A percentile compares a stretch with the other conserved stretches of the same genome.
Conservation (phyloP, 768 basidiomycete genomes). For the Trametes cubensis region DNA sequence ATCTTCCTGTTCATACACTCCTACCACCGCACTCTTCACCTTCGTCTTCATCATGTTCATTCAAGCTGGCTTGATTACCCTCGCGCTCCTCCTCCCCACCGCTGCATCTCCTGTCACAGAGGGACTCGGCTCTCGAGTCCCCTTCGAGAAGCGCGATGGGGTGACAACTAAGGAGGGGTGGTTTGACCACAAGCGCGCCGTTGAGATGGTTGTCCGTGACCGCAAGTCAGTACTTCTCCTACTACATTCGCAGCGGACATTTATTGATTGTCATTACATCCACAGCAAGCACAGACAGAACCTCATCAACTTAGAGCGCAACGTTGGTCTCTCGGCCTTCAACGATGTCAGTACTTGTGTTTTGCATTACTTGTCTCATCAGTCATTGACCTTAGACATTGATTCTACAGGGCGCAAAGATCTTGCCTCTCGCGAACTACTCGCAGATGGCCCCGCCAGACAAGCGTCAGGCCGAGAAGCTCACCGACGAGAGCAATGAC, state of each 20-base stretch:
- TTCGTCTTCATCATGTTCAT: constrained; percentile 6
- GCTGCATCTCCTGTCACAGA: constrained; percentile 17
- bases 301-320: constrained; percentile 20
- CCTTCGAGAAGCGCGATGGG: constrained; percentile 17
- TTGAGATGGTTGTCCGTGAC: constrained; percentile 1
- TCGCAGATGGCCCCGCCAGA: background rate
- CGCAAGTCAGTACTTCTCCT: constrained; percentile 16
- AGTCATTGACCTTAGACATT: background rate
- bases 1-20: background rate
- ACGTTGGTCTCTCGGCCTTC: constrained; percentile 17
- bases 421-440: constrained; percentile 16
- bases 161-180: constrained; percentile 22
- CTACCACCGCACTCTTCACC: background rate
- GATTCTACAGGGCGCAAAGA: constrained; percentile 18
- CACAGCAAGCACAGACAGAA: constrained; percentile 27
- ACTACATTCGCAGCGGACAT: background rate
- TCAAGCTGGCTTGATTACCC: constrained; percentile 17
- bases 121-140: constrained; percentile 13
- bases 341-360: background rate
- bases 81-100: constrained; percentile 14
- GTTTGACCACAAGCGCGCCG: constrained; percentile 21
- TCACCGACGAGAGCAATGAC: constrained; percentile 27
- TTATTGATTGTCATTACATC: background rate
- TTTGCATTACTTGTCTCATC: background rate
- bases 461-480: constrained; percentile 24